Evolutionary conservation across 2,329 filamentous ascomycete genomes (phyloP).

Genomic region (Fusarium irregulare): DNA sequence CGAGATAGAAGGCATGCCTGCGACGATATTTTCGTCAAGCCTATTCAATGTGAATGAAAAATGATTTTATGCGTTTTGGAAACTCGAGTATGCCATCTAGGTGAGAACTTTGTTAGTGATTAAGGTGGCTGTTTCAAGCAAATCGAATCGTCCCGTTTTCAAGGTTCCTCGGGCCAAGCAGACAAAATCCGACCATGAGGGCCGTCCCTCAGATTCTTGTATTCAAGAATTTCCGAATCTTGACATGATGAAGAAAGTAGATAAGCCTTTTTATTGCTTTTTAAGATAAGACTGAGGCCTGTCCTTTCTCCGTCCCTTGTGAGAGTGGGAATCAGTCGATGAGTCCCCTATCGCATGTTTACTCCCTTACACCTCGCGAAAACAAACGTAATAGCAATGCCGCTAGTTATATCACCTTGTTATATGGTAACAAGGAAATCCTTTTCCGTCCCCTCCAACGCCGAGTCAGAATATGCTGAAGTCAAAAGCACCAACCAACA

Average conservation of each 20-base stretch:
- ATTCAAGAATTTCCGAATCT: neutral
- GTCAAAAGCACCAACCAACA: constrained; percentile 39
- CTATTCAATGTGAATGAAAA: constrained; percentile 28
- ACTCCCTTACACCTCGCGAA: constrained; percentile 39
- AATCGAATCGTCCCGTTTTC: neutral
- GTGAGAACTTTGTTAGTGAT: neutral
- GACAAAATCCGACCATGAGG: neutral
- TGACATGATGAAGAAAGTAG: neutral
- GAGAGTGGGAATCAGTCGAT: neutral
- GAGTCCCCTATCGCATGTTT: constrained; percentile 1
- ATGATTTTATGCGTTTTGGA: constrained; percentile 16
- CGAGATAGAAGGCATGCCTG: constrained; percentile 25
- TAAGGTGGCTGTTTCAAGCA: neutral
- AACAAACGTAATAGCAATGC: constrained; percentile 36
- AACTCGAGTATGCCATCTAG: neutral
- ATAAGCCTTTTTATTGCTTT: neutral
- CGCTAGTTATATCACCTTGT: constrained; percentile 29
- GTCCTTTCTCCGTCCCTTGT: neutral
- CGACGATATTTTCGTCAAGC: constrained; percentile 13
- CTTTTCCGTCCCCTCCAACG: constrained; percentile 47
- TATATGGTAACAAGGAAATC: constrained; percentile 46
- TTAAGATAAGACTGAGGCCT: neutral
- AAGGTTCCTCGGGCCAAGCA: neutral
- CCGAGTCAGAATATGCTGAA: constrained; percentile 40
- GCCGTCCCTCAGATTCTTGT: neutral